phyloP scores from a whole-genome alignment of 2,329 filamentous ascomycete species.

The Colletotrichum sp. region DNA sequence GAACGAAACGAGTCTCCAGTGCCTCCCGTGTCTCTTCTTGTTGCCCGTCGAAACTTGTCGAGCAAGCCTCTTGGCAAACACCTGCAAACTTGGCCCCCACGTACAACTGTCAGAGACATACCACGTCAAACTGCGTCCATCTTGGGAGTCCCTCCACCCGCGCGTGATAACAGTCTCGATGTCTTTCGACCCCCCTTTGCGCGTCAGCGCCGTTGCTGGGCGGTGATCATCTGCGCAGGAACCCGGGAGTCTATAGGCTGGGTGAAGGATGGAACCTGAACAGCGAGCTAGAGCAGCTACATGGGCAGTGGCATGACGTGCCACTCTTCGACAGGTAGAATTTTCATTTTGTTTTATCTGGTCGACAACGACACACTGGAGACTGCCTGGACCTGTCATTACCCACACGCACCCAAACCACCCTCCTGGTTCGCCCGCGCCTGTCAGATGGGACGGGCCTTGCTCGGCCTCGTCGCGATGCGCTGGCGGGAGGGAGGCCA shows the following conservation, averaged over 20 bases:
- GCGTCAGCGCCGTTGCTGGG: not conserved
- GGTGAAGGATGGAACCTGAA: not conserved
- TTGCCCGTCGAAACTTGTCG: not conserved
- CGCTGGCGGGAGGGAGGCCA: conserved; percentile 5
- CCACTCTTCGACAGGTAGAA: not conserved
- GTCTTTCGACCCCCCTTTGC: not conserved
- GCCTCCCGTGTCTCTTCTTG: not conserved
- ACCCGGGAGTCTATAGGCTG: conserved; percentile 25
- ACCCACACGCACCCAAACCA: not conserved
- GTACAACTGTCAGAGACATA: not conserved
- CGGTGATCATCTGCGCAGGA: conserved; percentile 35
- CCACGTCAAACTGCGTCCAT: not conserved
- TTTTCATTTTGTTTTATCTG: not conserved
- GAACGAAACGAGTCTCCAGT: not conserved
- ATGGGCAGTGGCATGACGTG: conserved; percentile 2
- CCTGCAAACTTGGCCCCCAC: not conserved
- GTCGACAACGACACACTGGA: not conserved
- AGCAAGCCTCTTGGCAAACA: not conserved
- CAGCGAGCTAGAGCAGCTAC: not conserved
- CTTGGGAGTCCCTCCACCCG: not conserved
- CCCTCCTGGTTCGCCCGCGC: not conserved
- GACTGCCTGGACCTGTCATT: not conserved
- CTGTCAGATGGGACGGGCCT: conserved; percentile 20
- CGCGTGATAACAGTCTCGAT: conserved; percentile 4
- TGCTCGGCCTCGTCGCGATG: conserved; percentile 15